Conservation (phyloP, 2,329 filamentous ascomycete species). For the Arachnomyces sp. region DNA sequence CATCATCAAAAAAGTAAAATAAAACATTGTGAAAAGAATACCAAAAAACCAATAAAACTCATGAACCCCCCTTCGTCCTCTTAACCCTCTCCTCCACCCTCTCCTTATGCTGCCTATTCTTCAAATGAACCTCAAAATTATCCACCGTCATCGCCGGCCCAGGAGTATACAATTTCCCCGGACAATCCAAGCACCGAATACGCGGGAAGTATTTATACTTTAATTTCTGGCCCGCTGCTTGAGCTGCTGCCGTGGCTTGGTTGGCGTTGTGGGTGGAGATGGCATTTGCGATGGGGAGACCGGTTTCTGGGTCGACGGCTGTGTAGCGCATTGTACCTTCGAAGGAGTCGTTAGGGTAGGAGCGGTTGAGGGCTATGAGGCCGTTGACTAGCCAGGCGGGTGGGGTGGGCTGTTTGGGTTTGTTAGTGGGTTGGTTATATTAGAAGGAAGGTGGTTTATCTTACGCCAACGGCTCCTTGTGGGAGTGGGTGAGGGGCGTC, state of each 20-base stretch:
- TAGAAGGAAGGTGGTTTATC: slow-evolving; percentile 14
- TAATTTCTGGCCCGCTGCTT: slow-evolving; percentile 47
- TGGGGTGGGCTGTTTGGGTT: slow-evolving; percentile 60
- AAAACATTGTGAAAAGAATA: too few relatives aligned
- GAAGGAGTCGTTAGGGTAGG: slow-evolving; percentile 73
- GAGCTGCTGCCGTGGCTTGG: too few relatives aligned
- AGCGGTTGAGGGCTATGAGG: slow-evolving; percentile 59
- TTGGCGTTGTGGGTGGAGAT: slow-evolving; percentile 34
- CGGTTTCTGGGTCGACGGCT: slow-evolving; percentile 64
- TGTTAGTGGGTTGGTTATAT: slow-evolving; percentile 13
- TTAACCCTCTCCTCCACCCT: slow-evolving; percentile 51
- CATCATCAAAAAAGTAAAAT: too few relatives aligned
- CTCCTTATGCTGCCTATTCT: slow-evolving; percentile 71
- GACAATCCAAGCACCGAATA: slow-evolving; percentile 86
- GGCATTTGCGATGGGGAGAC: slow-evolving; percentile 51
- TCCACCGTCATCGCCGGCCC: slow-evolving; percentile 75
- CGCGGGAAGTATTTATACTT: slow-evolving; percentile 79
- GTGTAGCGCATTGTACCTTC: slow-evolving; percentile 88
- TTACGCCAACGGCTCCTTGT: slow-evolving; percentile 36
- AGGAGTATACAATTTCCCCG: slow-evolving; percentile 86
- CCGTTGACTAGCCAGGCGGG: slow-evolving; percentile 76
- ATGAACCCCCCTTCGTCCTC: slow-evolving; percentile 12
- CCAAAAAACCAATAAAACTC: too few relatives aligned
- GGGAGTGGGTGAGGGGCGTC: slow-evolving; percentile 37
- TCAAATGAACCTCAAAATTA: slow-evolving; percentile 89